Evolutionary conservation across 1,284 basidiomycete genomes (phyloP).

Genomic region (Cutaneotrichosporon cavernicola): DNA sequence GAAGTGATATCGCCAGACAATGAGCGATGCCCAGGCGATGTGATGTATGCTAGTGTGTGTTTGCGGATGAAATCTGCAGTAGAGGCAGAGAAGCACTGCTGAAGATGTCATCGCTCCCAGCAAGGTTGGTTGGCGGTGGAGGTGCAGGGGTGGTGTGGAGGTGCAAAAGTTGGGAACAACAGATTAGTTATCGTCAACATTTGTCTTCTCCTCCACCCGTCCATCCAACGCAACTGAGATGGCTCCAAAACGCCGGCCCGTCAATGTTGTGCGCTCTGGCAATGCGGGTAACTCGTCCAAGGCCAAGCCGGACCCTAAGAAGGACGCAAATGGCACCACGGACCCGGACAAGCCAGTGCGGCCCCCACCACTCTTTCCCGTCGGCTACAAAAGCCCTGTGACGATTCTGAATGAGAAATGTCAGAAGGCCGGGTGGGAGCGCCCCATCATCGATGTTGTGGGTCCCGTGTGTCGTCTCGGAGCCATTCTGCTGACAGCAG

Average conservation of each 20-base stretch:
- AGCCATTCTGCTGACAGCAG: slow-evolving; percentile 22
- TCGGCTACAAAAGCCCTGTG: slow-evolving; percentile 76
- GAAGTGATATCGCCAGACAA: background rate
- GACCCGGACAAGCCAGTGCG: slow-evolving; percentile 34
- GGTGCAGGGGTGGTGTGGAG: background rate
- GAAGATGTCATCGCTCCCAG: background rate
- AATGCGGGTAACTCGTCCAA: slow-evolving; percentile 81
- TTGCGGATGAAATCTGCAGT: background rate
- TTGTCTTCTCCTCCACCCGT: background rate
- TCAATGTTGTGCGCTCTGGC: slow-evolving; percentile 72
- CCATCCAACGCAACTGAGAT: slow-evolving; percentile 51
- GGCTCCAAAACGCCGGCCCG: slow-evolving; percentile 65
- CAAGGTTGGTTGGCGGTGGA: background rate
- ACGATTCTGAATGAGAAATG: slow-evolving; percentile 77
- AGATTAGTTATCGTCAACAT: background rate
- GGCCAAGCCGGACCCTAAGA: slow-evolving; percentile 35
- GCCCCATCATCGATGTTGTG: slow-evolving; percentile 70
- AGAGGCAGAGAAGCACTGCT: background rate
- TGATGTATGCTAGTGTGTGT: background rate
- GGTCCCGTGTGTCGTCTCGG: slow-evolving; percentile 28
- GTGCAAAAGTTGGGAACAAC: slow-evolving; percentile 7
- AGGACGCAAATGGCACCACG: slow-evolving; percentile 24
- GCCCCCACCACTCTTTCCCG: slow-evolving; percentile 65
- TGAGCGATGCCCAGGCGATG: slow-evolving; percentile 1
- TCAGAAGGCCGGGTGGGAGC: slow-evolving; percentile 82